Evolutionary conservation across 2,329 filamentous ascomycete genomes (phyloP).

Genomic region (Zelopaecilomyces penicillatus): DNA sequence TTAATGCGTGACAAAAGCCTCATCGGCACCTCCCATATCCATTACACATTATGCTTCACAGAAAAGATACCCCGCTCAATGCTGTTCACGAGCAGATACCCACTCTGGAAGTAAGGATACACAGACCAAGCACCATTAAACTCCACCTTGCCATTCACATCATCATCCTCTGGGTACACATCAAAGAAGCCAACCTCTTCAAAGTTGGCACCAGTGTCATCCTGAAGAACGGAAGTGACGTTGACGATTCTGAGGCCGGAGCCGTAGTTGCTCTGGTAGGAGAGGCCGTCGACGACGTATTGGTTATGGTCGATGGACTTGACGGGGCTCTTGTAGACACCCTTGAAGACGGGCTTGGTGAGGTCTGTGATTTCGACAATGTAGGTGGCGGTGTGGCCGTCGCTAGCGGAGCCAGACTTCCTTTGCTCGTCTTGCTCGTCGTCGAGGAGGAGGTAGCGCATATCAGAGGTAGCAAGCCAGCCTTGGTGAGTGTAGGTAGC

Average conservation of each 20-base stretch:
- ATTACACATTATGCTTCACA: conserved; percentile 18
- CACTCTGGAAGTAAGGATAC: conserved; percentile 38
- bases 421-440: conserved; percentile 42
- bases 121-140: conserved; percentile 38
- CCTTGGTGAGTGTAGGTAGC: conserved; percentile 49
- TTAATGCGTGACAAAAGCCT: not conserved
- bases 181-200: conserved; percentile 38
- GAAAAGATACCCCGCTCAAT: conserved; percentile 41
- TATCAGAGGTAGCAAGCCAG: conserved; percentile 36
- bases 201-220: conserved; percentile 30
- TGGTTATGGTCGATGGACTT: conserved; percentile 39
- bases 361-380: conserved; percentile 37
- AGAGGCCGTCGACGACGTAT: conserved; percentile 32
- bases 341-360: conserved; percentile 27
- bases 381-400: conserved; percentile 33
- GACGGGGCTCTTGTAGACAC: conserved; percentile 29
- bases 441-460: conserved; percentile 35
- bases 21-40: no score
- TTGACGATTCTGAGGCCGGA: conserved; percentile 33
- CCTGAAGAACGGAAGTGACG: conserved; percentile 20
- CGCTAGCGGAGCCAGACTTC: conserved; percentile 28
- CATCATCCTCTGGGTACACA: conserved; percentile 38
- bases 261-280: conserved; percentile 41
- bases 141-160: conserved; percentile 32
- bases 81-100: conserved; percentile 37